These are phyloP conservation scores for Podaxis mareebaensis DNA, from an alignment of 768 basidiomycete genomes.

Conservation along the genomic window DNA sequence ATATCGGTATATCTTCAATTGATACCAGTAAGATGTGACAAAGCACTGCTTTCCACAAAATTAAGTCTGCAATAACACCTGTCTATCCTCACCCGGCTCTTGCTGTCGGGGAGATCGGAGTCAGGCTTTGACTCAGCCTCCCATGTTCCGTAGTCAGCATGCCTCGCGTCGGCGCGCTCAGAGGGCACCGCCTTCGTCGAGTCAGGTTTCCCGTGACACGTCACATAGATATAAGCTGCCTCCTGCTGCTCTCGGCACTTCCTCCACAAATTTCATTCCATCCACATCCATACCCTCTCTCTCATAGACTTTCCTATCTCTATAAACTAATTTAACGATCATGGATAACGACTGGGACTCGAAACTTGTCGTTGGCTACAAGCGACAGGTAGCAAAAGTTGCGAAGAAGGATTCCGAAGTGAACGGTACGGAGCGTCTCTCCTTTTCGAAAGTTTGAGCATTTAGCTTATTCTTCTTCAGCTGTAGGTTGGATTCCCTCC, in stretches of 20 bases:
- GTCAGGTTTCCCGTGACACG: conserved; percentile 20
- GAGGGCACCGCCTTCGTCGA: conserved; percentile 9
- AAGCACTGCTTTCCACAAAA: neutral
- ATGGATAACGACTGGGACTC: conserved; percentile 72
- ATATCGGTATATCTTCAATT: neutral
- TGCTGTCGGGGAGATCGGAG: neutral
- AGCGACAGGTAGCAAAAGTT: conserved; percentile 62
- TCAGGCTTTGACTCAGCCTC: neutral
- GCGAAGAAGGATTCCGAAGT: conserved; percentile 58
- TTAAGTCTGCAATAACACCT: neutral
- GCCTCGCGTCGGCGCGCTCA: neutral
- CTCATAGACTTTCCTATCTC: conserved; percentile 10
- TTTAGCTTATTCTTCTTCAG: conserved; percentile 31
- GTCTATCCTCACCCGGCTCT: too few relatives aligned
- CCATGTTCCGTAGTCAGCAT: neutral
- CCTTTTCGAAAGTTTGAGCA: neutral
- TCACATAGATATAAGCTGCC: conserved; percentile 19
- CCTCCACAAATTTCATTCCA: conserved; percentile 18
- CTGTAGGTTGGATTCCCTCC: conserved; percentile 43
- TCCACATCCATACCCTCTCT: conserved; percentile 20
- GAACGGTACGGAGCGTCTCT: conserved; percentile 42
- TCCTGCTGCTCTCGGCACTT: conserved; percentile 7
- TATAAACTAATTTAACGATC: conserved; percentile 21
- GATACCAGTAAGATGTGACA: too few relatives aligned
- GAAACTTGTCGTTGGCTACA: conserved; percentile 73